Conservation (phyloP, 2,329 filamentous ascomycete species). For the Chrysosporium keratinophilum region DNA sequence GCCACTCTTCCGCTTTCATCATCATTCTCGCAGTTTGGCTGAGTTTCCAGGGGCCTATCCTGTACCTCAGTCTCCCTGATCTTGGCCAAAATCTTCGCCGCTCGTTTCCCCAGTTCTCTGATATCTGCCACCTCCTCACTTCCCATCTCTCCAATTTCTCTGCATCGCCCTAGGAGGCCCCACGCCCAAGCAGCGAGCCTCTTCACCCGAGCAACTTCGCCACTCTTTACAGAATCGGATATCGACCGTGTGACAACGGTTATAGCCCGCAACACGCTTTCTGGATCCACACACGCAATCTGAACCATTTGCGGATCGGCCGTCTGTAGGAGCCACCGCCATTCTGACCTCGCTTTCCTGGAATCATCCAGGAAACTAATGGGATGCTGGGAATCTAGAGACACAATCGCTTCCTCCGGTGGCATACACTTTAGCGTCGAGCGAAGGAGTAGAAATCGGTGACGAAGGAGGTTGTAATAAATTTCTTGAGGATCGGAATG, state of each 20-base stretch:
- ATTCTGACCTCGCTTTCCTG: conserved; percentile 47
- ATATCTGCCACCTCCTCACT: conserved; percentile 66
- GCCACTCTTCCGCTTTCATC: conserved; percentile 12
- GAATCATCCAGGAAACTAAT: conserved; percentile 46
- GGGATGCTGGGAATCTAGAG: conserved; percentile 45
- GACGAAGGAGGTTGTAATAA: conserved; percentile 57
- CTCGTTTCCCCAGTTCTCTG: conserved; percentile 68
- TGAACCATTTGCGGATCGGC: conserved; percentile 42
- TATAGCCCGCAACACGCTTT: conserved; percentile 56
- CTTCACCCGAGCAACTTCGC: conserved; percentile 49
- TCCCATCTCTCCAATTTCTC: conserved; percentile 62
- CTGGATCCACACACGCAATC: conserved; percentile 46
- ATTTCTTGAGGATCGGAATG: conserved; percentile 46
- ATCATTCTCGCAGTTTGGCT: conserved; percentile 17
- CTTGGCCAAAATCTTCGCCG: conserved; percentile 42
- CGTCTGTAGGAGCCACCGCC: conserved; percentile 33
- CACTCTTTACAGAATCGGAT: conserved; percentile 52
- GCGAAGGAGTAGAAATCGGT: conserved; percentile 57
- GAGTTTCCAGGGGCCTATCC: conserved; percentile 19
- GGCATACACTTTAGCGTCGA: conserved; percentile 48
- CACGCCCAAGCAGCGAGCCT: conserved; percentile 75
- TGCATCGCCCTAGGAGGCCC: conserved; percentile 66
- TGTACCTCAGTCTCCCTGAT: conserved; percentile 37
- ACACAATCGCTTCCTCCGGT: conserved; percentile 43
- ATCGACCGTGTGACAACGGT: conserved; percentile 49